phyloP scores from a whole-genome alignment of 176 grass and related monocot genomes.

The Bromus sterilis region DNA sequence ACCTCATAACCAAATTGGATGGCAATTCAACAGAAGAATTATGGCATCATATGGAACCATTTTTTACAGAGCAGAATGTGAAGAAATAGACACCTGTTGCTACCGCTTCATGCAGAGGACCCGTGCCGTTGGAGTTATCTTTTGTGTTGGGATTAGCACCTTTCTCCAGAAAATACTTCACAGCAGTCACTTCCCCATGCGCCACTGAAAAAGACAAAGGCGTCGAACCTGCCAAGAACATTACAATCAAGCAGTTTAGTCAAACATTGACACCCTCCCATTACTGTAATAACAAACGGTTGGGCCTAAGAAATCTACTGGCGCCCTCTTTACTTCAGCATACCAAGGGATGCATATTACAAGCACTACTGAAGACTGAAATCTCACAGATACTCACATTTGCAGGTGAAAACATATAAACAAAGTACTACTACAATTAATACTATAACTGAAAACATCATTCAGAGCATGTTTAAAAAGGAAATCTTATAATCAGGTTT shows the following conservation, averaged over 20 bases:
- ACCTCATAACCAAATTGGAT: background rate
- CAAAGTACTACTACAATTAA: background rate
- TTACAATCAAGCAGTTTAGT: background rate
- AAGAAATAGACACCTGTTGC: background rate
- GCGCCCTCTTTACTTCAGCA: background rate
- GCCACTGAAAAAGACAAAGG: slow-evolving; percentile 14
- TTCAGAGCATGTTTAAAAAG: background rate
- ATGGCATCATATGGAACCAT: background rate
- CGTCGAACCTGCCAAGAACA: slow-evolving; percentile 14
- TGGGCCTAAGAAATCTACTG: background rate
- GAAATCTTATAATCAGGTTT: background rate
- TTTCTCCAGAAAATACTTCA: slow-evolving; percentile 34
- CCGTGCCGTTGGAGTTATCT: background rate
- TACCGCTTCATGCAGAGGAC: slow-evolving; percentile 25
- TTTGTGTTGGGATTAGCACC: slow-evolving; percentile 29
- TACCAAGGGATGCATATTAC: background rate
- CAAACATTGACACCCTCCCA: background rate
- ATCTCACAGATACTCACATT: background rate
- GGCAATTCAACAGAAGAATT: background rate
- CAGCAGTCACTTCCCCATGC: background rate
- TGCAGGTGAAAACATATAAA: background rate
- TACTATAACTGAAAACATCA: background rate
- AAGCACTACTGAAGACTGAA: background rate
- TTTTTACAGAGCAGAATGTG: background rate
- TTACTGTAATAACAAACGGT: background rate